Conservation (phyloP, 108 stramenopile genomes). For the Licmophora abbreviata region DNA sequence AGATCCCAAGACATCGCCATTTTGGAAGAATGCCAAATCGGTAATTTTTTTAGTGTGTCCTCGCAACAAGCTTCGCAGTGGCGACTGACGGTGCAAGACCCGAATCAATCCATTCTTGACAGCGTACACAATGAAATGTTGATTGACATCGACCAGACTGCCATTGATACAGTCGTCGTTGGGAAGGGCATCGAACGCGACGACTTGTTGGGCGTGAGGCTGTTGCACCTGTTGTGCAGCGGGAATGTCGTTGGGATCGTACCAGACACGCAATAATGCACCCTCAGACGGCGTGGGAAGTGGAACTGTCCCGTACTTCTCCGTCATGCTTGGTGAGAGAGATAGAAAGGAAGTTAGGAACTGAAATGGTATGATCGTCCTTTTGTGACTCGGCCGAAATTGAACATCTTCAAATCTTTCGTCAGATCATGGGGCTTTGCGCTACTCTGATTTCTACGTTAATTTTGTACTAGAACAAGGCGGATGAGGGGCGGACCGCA, state of each 20-base stretch:
- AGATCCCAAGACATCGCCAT: conserved; percentile 35
- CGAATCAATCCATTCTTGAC: conserved; percentile 84
- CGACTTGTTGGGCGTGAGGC: conserved; percentile 40
- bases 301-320: not conserved
- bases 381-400: too few relatives aligned
- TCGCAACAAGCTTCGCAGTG: conserved; percentile 47
- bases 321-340: too few relatives aligned
- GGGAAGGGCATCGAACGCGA: conserved; percentile 21
- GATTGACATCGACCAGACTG: conserved; percentile 52
- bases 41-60: conserved; percentile 39
- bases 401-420: too few relatives aligned
- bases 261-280: not conserved
- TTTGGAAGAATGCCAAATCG: conserved; percentile 35
- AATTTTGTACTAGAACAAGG: too few relatives aligned
- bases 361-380: too few relatives aligned
- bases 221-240: conserved; percentile 29
- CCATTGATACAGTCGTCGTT: conserved; percentile 30
- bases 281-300: too few relatives aligned
- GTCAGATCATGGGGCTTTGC: too few relatives aligned
- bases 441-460: too few relatives aligned
- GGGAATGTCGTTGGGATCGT: not conserved
- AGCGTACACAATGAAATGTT: conserved; percentile 65
- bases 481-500: too few relatives aligned
- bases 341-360: too few relatives aligned
- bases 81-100: conserved; percentile 55